Base-by-base conservation (phyloP, 805 yeast genomes). In the Metschnikowia reukaufii region DNA sequence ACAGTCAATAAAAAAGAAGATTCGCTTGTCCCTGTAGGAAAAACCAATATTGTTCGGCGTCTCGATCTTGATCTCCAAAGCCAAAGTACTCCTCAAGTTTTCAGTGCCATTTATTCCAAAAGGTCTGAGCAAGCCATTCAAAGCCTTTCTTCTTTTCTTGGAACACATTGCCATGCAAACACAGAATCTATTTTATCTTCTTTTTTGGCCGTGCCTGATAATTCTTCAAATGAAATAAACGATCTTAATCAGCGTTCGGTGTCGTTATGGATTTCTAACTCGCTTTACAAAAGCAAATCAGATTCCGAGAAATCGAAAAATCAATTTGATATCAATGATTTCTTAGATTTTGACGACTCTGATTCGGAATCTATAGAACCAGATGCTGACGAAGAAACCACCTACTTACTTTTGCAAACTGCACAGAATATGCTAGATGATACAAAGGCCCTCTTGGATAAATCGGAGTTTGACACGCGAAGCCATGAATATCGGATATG, bases 361-460 rank as follows among this genome's bases (percentile, higher is more conserved):
- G 47, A 35, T 3, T n/a, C 37, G 2, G 29, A 39, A 6, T 21
- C 32, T 4, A 16, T n/a, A 13, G 16, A 21, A 10, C 36, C 3
- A n/a, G 31, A 13, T 7, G 9, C 20, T 10, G 51, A 45, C 4
- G 67, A 61, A 20, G 73, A 71, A 44, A 42, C 61, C 3, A 51
- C 59, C 2, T 71, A 67, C 36, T 46, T 68, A 29, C 44, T 70
- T 4, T 55, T 70, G 50, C 59, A 58, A 16, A 62, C 60, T 39
- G 70, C 84, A 0, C 77, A 72, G 46, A 70, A 67, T 1, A 44
- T 79, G 2, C 58, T 79, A 3, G 75, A 73, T 31, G 64, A 64
- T 4, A 45, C 65, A 1, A 56, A 72, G 5, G 32, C 31, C 1
- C 2, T 37, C 4, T 31, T 45, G n/a, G 45, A 39, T 4, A 16